These are phyloP conservation scores for Serpula lacrymans DNA, from an alignment of 768 basidiomycete genomes.

Conservation along the genomic window DNA sequence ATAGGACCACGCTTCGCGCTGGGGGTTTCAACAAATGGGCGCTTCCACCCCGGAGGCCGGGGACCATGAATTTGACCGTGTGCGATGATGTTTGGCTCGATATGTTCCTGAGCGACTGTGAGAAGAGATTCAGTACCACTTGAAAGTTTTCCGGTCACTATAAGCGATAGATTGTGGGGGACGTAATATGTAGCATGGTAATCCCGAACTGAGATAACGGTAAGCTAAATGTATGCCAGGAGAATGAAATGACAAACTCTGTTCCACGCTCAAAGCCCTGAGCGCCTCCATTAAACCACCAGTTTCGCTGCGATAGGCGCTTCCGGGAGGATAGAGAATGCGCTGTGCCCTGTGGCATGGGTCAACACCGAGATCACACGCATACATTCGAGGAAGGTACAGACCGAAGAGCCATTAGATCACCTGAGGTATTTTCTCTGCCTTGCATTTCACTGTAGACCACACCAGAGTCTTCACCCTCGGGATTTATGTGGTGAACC, in stretches of 20 bases:
- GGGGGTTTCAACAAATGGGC: constrained; percentile 88
- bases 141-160: constrained; percentile 85
- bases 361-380: constrained; percentile 9
- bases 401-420: constrained; percentile 85
- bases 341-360: constrained; percentile 85
- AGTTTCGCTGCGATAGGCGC: constrained; percentile 94
- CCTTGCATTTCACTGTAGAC: constrained; percentile 98
- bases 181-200: constrained; percentile 91
- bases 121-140: constrained; percentile 74
- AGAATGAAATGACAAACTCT: constrained; percentile 54
- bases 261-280: constrained; percentile 77
- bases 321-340: constrained; percentile 73
- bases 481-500: constrained; percentile 93
- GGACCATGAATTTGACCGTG: constrained; percentile 72
- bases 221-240: constrained; percentile 6
- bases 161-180: constrained; percentile 88
- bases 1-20: constrained; percentile 63
- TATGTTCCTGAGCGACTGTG: constrained; percentile 72
- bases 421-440: constrained; percentile 86
- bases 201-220: constrained; percentile 61
- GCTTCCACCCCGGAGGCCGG: constrained; percentile 80
- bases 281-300: constrained; percentile 94
- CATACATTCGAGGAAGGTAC: constrained; percentile 27
- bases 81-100: constrained; percentile 77
- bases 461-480: constrained; percentile 91